A percentile compares a stretch with the other conserved stretches of the same genome.
phyloP scores from a whole-genome alignment of 1,284 basidiomycete genomes.

The Hymenochaete sp. region DNA sequence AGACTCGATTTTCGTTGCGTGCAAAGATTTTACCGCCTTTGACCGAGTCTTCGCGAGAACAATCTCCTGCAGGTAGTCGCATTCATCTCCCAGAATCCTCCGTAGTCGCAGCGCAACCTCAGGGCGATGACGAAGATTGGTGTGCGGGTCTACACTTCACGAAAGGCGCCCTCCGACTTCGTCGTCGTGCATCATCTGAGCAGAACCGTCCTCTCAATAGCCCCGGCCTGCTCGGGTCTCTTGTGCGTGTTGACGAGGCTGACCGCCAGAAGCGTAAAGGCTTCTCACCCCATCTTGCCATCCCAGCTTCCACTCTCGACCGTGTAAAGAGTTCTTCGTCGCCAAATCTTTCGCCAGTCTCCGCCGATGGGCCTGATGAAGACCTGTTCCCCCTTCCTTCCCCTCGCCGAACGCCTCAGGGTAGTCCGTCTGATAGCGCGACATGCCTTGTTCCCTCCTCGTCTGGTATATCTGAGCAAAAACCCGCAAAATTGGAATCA shows the following conservation, averaged over 20 bases:
- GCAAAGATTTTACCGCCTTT: slow-evolving; percentile 8
- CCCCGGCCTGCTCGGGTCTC: slow-evolving; percentile 3
- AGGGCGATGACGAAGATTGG: slow-evolving; percentile 12
- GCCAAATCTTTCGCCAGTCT: not conserved
- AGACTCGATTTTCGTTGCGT: not conserved
- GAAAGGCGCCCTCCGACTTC: slow-evolving; percentile 14
- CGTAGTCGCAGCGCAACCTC: not conserved
- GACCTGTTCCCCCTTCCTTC: slow-evolving; percentile 21
- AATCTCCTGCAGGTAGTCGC: slow-evolving; percentile 1
- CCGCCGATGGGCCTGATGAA: slow-evolving; percentile 17
- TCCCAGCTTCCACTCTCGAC: not conserved
- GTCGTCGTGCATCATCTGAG: slow-evolving; percentile 12
- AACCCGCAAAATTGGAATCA: slow-evolving; percentile 12
- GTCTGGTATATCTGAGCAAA: not conserved
- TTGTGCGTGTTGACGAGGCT: slow-evolving; percentile 16
- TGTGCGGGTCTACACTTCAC: slow-evolving; percentile 16
- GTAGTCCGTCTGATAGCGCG: slow-evolving; percentile 12
- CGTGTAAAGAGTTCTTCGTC: not conserved
- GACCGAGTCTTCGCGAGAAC: slow-evolving; percentile 11
- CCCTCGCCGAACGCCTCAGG: slow-evolving; percentile 17
- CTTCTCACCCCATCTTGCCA: not conserved
- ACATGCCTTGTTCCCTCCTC: slow-evolving; percentile 2
- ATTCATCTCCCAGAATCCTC: slow-evolving; percentile 1
- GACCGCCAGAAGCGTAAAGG: slow-evolving; percentile 8
- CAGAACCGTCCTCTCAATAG: not conserved